Evolutionary conservation across 805 yeast species (phyloP).

Genomic region (Candida xyloterini): DNA sequence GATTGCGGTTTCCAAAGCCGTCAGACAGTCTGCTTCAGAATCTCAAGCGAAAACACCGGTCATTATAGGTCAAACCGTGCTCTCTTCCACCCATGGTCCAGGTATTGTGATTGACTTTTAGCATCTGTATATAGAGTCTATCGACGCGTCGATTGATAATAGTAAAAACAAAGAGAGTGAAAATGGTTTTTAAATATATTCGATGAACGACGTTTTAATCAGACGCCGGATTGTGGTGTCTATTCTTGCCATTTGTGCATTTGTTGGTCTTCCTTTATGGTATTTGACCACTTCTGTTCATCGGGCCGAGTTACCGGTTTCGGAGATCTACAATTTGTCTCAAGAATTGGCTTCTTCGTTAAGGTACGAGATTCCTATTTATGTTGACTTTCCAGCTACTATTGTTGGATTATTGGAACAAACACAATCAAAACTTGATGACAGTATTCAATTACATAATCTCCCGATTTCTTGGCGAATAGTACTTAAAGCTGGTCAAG

Average conservation of each 20-base stretch:
- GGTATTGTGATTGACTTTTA: slow-evolving; percentile 62
- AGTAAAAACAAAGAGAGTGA: background rate
- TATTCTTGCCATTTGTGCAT: slow-evolving; percentile 26
- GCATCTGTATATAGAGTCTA: slow-evolving; percentile 8
- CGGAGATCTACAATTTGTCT: slow-evolving; percentile 34
- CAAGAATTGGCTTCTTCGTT: slow-evolving; percentile 22
- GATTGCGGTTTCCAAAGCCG: slow-evolving; percentile 60
- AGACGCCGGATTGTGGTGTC: slow-evolving; percentile 25
- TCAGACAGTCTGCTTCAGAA: slow-evolving; percentile 49
- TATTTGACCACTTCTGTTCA: slow-evolving; percentile 56
- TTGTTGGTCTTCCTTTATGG: slow-evolving; percentile 61
- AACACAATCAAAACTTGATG: slow-evolving; percentile 38
- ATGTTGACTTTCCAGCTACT: slow-evolving; percentile 36
- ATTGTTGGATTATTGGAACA: slow-evolving; percentile 30
- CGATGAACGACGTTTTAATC: slow-evolving; percentile 7
- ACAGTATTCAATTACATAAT: slow-evolving; percentile 8
- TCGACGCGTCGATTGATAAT: slow-evolving; percentile 5
- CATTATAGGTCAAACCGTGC: slow-evolving; percentile 62
- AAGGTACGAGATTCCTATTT: slow-evolving; percentile 42
- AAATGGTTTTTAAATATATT: background rate
- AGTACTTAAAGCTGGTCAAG: slow-evolving; percentile 27
- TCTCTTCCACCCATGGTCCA: slow-evolving; percentile 77
- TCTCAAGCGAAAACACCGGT: slow-evolving; percentile 67
- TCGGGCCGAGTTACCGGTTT: slow-evolving; percentile 57
- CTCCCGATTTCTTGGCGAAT: slow-evolving; percentile 31